Base-by-base conservation (phyloP, 352 stramenopile species). In the Globisporangium paroecandrum region DNA sequence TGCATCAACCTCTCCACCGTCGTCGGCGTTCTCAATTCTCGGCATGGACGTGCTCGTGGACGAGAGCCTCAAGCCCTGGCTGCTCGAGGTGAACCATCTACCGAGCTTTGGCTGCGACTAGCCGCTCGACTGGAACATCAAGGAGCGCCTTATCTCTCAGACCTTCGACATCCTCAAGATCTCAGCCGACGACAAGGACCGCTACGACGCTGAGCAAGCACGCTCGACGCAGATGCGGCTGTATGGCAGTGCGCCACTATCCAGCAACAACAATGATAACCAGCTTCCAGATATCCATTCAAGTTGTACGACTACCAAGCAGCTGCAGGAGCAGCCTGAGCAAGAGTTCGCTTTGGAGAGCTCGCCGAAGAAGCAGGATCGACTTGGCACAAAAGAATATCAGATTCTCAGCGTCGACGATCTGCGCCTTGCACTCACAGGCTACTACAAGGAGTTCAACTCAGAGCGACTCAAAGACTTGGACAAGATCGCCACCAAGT, bases 71-170 rank as follows among this genome's bases (percentile, higher is more conserved):
- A 98, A 98, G 65, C 95, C 97, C 6, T 98, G 91, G 87, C 77
- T 99, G 20, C 95, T 99, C 10, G 97, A 99, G 68, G 97, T 99
- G 32, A 99, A 99, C 72, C 95, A 99, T 70, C 62, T 99, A 9
- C 94, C 97, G 58, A 95, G 90, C 68, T 99, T 98, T 78, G 93
- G 88, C 3, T 98, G 94, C 57, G 97, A 99, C 68, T 97, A 92
- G 32, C 86, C 88, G 13, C 70, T 99, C 12, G 97, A 99, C 76
- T 90, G 85, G 82, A 88, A 94, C 63, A 96, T 99, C 72, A 99
- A 99, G 73, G 88, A 94, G 65, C 85, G 91, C 18, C 83, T 99
- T 3, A 97, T 99, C 51, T 89, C 83, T 7, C 90, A 98, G 76
- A 94, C 93, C 0, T 89, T 98, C 15, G 85, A 92, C 64, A 81